Evolutionary conservation across 116 monocot species (phyloP).

Genomic region (Papilionanthe hybrid): DNA sequence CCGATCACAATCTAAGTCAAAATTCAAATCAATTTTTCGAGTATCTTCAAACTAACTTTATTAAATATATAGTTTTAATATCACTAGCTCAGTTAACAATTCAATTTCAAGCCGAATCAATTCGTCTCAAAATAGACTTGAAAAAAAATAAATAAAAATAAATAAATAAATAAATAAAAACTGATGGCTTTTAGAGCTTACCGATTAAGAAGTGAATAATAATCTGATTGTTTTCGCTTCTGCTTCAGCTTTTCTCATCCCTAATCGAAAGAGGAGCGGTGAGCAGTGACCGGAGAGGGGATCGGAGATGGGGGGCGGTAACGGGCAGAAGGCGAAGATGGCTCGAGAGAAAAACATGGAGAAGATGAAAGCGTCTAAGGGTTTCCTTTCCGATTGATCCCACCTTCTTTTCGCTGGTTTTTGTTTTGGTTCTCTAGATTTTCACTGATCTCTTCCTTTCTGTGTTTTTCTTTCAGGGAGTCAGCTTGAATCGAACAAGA

Average conservation of each 20-base stretch:
- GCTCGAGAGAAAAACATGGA: constrained; percentile 58
- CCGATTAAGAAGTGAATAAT: too few relatives aligned
- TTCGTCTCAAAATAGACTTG: too few relatives aligned
- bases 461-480: constrained; percentile 37
- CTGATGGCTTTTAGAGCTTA: too few relatives aligned
- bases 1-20: too few relatives aligned
- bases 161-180: too few relatives aligned
- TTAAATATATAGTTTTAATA: too few relatives aligned
- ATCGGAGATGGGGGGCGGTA: constrained; percentile 56
- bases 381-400: constrained; percentile 4
- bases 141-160: too few relatives aligned
- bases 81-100: too few relatives aligned
- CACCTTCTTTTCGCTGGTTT: background rate
- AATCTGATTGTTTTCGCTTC: too few relatives aligned
- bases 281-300: background rate
- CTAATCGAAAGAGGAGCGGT: background rate
- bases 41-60: too few relatives aligned
- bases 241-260: background rate
- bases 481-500: constrained; percentile 84
- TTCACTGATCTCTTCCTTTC: background rate
- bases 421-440: background rate
- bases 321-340: constrained; percentile 68
- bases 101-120: too few relatives aligned
- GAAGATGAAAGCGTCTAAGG: constrained; percentile 47
- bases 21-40: too few relatives aligned